These are phyloP conservation scores for Fusarium tricinctum DNA, from an alignment of 2,329 filamentous ascomycete species.

Conservation along the genomic window DNA sequence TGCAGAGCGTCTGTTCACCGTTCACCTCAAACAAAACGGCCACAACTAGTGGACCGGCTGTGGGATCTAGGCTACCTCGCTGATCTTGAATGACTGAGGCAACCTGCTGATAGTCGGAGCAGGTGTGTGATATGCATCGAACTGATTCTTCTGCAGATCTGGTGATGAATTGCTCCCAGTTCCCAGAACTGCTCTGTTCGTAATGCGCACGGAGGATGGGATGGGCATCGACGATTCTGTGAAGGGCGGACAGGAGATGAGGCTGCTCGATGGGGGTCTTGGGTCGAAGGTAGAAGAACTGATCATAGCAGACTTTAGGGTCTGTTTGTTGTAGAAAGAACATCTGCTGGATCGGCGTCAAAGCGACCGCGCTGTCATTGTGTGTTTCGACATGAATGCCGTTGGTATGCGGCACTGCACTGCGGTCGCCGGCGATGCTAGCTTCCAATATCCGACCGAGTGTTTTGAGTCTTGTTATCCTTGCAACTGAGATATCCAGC, in stretches of 20 bases:
- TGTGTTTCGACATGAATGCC: not conserved
- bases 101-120: slow-evolving; percentile 12
- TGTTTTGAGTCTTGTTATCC: slow-evolving; percentile 10
- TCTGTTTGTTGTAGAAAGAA: slow-evolving; percentile 24
- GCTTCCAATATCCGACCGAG: slow-evolving; percentile 13
- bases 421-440: not conserved
- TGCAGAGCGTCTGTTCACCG: slow-evolving; percentile 15
- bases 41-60: slow-evolving; percentile 6
- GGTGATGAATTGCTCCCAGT: slow-evolving; percentile 14
- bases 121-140: slow-evolving; percentile 9
- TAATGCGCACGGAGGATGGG: slow-evolving; percentile 21
- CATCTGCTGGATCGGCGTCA: slow-evolving; percentile 23
- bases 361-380: not conserved
- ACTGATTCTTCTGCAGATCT: slow-evolving; percentile 2
- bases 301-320: slow-evolving; percentile 15
- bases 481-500: slow-evolving; percentile 8
- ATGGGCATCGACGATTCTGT: slow-evolving; percentile 10
- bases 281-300: slow-evolving; percentile 19
- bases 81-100: slow-evolving; percentile 16
- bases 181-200: not conserved
- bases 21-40: slow-evolving; percentile 15
- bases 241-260: slow-evolving; percentile 4
- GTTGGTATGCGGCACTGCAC: not conserved
- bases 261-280: slow-evolving; percentile 1
- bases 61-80: slow-evolving; percentile 14